Evolutionary conservation across 2,329 filamentous ascomycete species (phyloP), one percentile per base, ranked within the genome.

Genomic region (Microascus cirrosus): DNA sequence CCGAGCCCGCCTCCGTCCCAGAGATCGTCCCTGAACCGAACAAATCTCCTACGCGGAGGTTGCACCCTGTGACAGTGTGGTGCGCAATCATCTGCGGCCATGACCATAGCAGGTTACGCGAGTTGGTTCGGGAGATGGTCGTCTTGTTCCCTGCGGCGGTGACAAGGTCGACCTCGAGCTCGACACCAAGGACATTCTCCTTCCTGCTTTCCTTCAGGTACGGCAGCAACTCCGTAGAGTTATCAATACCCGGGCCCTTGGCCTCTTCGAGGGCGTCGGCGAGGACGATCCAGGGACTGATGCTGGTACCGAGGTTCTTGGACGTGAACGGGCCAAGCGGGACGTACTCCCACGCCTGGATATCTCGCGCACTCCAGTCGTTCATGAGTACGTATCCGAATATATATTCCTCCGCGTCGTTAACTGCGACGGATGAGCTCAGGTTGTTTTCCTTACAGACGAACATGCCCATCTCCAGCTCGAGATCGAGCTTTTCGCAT

Each of bases 71-170:
- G 57, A 87, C 77, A 1, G 84, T 84, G 68, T 91, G 87, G 68
- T 91, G 87, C 1, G 87, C 80, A 45, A 92, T 72, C 86, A 90
- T 90, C 69, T 91, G 88, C 2, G 85, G 78, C 70, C 89, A 91
- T 0, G 86, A 89, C 76, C 82, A 92, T 1, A 90, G 75, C 4
- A 91, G 74, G 55, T 71, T 66, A 58, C 62, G 61, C 53, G 60
- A 58, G 25, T 54, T 62, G 32, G 63, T 48, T 5, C 55, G 45
- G 10, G 48, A 39, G 28, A 57, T 52, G 22, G 55, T 57, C 13
- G 55, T 52, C 32, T 15, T 39, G 24, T 53, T 12, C 34, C 55
- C 55, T 12, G 35, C 22, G 45, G 42, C 28, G 22, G 55, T 53
- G 25, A 34, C 35, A 13, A 58, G 52, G 10, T 58, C 36, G 15